Evolutionary conservation across 306 rosid genomes (phyloP), one percentile per base, ranked within the genome.

Genomic region (Vigna reflexopilosa): DNA sequence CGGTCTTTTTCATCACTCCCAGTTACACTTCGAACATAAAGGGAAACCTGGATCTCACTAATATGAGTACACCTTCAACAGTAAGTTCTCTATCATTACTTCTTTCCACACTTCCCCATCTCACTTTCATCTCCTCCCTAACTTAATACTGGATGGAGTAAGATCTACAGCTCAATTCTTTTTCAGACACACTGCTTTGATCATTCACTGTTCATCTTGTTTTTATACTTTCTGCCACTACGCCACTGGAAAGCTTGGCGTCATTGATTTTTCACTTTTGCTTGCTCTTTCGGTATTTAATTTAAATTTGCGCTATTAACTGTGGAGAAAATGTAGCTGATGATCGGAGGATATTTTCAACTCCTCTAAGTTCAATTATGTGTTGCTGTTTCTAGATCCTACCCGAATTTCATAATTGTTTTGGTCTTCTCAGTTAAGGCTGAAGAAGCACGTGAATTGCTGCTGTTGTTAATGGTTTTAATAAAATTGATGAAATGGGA

Each of bases 41-140:
- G 67, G 80, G 72, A 79, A 79, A 83, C 63, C 16, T 61, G 86
- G 90, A 90, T 90, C 93, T 84, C 86, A 85, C 7, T 88, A 91
- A 65, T 84, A 88, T 91, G 93, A 91, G 58, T 89, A 88, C 57
- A 79, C 79, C 80, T 80, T 88, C 86, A 58, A 76, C 59, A 34
- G 96, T 91, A 81, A 91, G 93, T 84, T 7, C 61, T 62, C 68
- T 32, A 16, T 61, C 67, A 26, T 13, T 14, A 13, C 59, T 54
- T 4, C 13, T 55, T 49, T 19, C 67, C 63, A 20, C 26, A 0
- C 13, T 9, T 42, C 14, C 28, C 58, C 7, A 67, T 67, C 55
- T 42, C 78, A 58, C 30, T 8, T 58, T 47, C 28, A 13, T 1
- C 8, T 12, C 30, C 67, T 52, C 70, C 32, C 56, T 11, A 50